These are phyloP conservation scores for Pichia sp. DNA, from an alignment of 1,139 yeast species.

Conservation along the genomic window DNA sequence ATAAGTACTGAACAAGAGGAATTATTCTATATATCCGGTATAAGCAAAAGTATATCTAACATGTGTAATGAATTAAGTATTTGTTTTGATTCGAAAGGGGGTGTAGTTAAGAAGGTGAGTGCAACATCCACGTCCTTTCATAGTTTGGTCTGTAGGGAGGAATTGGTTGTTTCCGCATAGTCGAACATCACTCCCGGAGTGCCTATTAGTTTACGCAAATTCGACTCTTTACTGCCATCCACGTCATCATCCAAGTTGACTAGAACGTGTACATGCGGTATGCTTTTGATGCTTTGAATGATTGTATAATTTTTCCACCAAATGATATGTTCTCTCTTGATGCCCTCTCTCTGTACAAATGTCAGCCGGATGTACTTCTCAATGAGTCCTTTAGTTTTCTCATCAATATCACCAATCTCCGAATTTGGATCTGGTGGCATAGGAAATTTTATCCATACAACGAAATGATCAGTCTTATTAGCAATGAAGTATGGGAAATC, in stretches of 20 bases:
- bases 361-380: conserved; percentile 37
- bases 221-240: conserved; percentile 1
- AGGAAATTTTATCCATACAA: conserved; percentile 36
- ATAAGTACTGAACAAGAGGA: no score
- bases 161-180: conserved; percentile 4
- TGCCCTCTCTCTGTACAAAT: conserved; percentile 35
- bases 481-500: conserved; percentile 36
- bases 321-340: conserved; percentile 33
- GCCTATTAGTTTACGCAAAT: conserved; percentile 3
- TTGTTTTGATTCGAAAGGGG: no score
- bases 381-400: conserved; percentile 31
- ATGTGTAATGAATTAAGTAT: no score
- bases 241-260: conserved; percentile 29
- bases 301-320: conserved; percentile 64
- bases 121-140: no score
- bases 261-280: conserved; percentile 55
- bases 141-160: conserved; percentile 1
- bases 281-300: conserved; percentile 49
- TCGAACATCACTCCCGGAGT: conserved; percentile 13
- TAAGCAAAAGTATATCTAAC: no score
- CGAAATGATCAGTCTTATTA: conserved; percentile 30
- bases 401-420: conserved; percentile 38
- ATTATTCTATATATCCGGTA: no score
- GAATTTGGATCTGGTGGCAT: conserved; percentile 32
- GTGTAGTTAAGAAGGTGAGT: no score